A percentile compares a stretch with the other conserved stretches of the same genome.
Evolutionary conservation across 75 land plant genomes (phyloP).

Genomic region (Picea sitchensis): DNA sequence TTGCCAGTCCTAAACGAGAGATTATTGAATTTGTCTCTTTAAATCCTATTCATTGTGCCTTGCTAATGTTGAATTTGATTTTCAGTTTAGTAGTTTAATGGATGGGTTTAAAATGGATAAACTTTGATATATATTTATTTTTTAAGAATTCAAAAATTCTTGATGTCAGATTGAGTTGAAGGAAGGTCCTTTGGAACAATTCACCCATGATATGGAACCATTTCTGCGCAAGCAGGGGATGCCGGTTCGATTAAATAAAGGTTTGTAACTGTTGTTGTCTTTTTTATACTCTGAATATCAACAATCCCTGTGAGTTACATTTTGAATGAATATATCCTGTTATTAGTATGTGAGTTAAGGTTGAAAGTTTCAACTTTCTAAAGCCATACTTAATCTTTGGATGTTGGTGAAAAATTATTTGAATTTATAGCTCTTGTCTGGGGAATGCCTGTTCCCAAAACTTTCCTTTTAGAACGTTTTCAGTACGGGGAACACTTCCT

Average conservation of each 20-base stretch:
- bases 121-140: background rate
- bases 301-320: background rate
- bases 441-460: too few species aligned
- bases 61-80: too few species aligned
- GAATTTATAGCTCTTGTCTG: too few species aligned
- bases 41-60: too few species aligned
- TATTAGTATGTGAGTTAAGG: background rate
- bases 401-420: too few species aligned
- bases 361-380: background rate
- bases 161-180: slow-evolving; percentile 71
- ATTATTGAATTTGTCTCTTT: too few species aligned
- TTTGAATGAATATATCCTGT: background rate
- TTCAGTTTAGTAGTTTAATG: background rate
- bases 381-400: too few species aligned
- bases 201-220: slow-evolving; percentile 98
- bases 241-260: slow-evolving; percentile 92
- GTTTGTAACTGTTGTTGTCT: slow-evolving; percentile 24
- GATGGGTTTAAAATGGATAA: background rate
- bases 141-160: background rate
- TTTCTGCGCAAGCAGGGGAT: slow-evolving; percentile 90
- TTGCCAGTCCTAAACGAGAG: too few species aligned
- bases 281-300: background rate
- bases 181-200: slow-evolving; percentile 93
- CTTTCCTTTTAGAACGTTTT: too few species aligned
- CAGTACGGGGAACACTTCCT: too few species aligned